phyloP scores from a whole-genome alignment of 768 basidiomycete species.

The Russula compacta region DNA sequence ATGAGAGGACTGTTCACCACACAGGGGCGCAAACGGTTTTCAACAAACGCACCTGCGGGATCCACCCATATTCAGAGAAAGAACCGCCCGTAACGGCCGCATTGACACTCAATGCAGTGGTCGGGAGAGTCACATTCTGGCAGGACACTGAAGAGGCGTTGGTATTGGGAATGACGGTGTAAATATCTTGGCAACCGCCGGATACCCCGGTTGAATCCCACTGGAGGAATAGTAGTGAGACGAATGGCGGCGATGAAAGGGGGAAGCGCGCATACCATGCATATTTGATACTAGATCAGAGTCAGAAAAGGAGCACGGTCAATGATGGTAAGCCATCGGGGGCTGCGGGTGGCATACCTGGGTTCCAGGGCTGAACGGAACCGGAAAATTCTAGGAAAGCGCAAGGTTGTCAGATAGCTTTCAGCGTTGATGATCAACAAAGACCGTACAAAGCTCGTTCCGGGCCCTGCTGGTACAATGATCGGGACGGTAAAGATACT shows the following conservation, averaged over 20 bases:
- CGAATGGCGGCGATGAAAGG: background rate
- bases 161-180: conserved; percentile 43
- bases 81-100: conserved; percentile 39
- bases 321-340: background rate
- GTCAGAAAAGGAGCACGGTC: background rate
- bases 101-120: conserved; percentile 36
- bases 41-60: conserved; percentile 36
- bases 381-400: conserved; percentile 41
- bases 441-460: conserved; percentile 38
- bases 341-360: conserved; percentile 28
- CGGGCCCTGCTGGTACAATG: conserved; percentile 39
- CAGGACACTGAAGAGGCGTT: conserved; percentile 34
- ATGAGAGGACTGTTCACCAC: background rate
- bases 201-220: conserved; percentile 48
- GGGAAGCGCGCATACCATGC: conserved; percentile 39
- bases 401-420: background rate
- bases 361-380: conserved; percentile 52
- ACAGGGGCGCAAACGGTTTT: background rate
- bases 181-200: conserved; percentile 52
- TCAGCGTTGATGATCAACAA: background rate
- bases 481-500: conserved; percentile 46
- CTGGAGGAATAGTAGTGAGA: conserved; percentile 24
- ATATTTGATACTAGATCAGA: conserved; percentile 48
- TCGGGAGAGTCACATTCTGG: conserved; percentile 39
- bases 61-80: conserved; percentile 52